Evolutionary conservation across 352 stramenopile genomes (phyloP).

Genomic region (Phytophthora megakarya): DNA sequence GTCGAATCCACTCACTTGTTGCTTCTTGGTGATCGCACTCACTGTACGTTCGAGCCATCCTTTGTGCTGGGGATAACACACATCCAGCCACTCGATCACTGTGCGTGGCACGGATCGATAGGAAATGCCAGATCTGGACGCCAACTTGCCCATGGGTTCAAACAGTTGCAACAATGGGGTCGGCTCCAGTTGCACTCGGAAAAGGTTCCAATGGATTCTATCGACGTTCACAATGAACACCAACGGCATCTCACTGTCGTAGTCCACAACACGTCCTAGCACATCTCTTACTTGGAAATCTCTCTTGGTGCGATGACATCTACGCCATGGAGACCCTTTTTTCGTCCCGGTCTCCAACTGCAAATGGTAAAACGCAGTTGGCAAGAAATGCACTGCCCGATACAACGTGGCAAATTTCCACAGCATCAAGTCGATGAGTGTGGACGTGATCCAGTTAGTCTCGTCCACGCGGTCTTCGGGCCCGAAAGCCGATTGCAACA

Average conservation of each 20-base stretch:
- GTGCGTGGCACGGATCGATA: conserved; percentile 77
- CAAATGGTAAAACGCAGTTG: conserved; percentile 87
- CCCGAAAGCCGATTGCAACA: conserved; percentile 63
- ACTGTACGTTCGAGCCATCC: conserved; percentile 61
- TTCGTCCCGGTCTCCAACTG: conserved; percentile 41
- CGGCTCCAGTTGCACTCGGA: conserved; percentile 77
- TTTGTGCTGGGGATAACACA: conserved; percentile 67
- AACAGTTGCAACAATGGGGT: conserved; percentile 84
- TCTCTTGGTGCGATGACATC: conserved; percentile 20
- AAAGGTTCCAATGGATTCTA: conserved; percentile 89
- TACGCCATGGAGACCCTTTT: conserved; percentile 18
- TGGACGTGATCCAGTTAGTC: conserved; percentile 83
- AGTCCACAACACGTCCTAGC: conserved; percentile 68
- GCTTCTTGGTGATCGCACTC: conserved; percentile 81
- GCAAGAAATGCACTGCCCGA: conserved; percentile 71
- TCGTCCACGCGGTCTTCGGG: conserved; percentile 73
- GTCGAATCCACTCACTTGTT: conserved; percentile 91
- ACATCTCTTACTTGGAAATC: conserved; percentile 69
- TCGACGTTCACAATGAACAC: conserved; percentile 87
- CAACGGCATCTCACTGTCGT: conserved; percentile 52
- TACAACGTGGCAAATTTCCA: conserved; percentile 83
- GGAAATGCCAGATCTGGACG: conserved; percentile 62
- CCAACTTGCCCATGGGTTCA: conserved; percentile 82
- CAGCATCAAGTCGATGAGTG: conserved; percentile 86
- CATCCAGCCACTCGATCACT: conserved; percentile 87